Evolutionary conservation across 768 basidiomycete genomes (phyloP).

Genomic region (Artomyces pyxidatus): DNA sequence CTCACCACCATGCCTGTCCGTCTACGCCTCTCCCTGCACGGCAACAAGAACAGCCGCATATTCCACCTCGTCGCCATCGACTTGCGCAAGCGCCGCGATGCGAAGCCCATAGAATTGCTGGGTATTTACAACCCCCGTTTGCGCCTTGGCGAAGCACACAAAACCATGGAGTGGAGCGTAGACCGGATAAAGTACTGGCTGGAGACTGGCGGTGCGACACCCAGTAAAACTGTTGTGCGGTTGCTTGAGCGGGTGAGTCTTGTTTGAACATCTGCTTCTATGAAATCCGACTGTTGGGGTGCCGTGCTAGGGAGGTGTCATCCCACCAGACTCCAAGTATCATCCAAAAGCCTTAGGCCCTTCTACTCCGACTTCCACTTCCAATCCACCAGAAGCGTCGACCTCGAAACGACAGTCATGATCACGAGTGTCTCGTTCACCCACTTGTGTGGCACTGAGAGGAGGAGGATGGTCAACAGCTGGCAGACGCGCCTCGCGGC

Average conservation of each 20-base stretch:
- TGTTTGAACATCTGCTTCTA: background rate
- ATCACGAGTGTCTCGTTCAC: background rate
- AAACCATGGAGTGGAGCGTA: constrained; percentile 84
- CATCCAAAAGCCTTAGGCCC: constrained; percentile 30
- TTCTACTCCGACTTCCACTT: background rate
- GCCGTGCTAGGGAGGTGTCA: constrained; percentile 47
- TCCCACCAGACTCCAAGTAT: constrained; percentile 49
- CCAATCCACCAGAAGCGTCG: background rate
- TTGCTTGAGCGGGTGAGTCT: constrained; percentile 70
- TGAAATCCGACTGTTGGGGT: background rate
- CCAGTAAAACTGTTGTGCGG: constrained; percentile 68
- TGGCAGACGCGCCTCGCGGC: no score
- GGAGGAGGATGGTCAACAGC: no score
- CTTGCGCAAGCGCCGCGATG: constrained; percentile 63
- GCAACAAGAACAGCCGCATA: constrained; percentile 61
- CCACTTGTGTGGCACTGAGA: background rate
- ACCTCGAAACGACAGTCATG: background rate
- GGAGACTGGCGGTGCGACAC: constrained; percentile 65
- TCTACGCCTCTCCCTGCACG: constrained; percentile 80
- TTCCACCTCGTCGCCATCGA: constrained; percentile 85
- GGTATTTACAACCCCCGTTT: constrained; percentile 77
- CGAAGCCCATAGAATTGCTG: constrained; percentile 79
- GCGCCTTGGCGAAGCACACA: constrained; percentile 41
- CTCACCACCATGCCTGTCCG: constrained; percentile 71
- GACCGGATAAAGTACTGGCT: constrained; percentile 90